phyloP scores from a whole-genome alignment of 2,329 filamentous ascomycete genomes.

The Tolypocladium guangdongense region DNA sequence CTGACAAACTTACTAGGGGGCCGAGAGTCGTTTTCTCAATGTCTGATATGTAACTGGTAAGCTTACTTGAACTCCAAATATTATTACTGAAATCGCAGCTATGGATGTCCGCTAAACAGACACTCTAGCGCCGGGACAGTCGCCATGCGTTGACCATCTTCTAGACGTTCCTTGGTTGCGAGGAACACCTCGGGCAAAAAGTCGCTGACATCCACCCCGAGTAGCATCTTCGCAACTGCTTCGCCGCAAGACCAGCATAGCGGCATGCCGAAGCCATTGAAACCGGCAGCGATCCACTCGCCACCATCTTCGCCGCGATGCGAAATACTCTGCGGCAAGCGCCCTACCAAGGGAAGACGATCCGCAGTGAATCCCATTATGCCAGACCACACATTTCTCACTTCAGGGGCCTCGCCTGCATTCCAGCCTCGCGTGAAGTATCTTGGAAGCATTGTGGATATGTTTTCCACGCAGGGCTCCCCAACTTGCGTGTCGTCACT shows the following conservation, averaged over 20 bases:
- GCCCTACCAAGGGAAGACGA: conserved; percentile 34
- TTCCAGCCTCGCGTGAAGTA: conserved; percentile 24
- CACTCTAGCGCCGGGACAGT: neutral
- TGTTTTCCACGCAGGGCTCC: conserved; percentile 17
- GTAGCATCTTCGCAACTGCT: conserved; percentile 19
- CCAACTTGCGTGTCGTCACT: conserved; percentile 31
- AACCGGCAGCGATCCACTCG: conserved; percentile 39
- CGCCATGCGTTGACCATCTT: neutral
- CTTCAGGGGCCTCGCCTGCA: conserved; percentile 8
- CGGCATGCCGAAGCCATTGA: conserved; percentile 38
- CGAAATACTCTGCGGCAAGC: conserved; percentile 19
- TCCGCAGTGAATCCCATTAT: conserved; percentile 34
- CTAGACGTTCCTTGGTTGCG: conserved; percentile 6
- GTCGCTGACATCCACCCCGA: conserved; percentile 10
- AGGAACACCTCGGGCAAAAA: conserved; percentile 11
- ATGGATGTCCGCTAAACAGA: neutral
- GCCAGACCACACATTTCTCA: conserved; percentile 35
- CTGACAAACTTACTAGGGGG: too few species aligned
- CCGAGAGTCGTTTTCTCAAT: too few species aligned
- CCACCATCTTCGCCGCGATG: conserved; percentile 10
- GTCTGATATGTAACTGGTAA: too few species aligned
- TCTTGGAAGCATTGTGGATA: conserved; percentile 25
- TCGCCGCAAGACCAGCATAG: conserved; percentile 37
- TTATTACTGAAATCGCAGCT: too few species aligned
- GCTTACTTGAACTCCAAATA: too few species aligned